Base-by-base conservation (phyloP, 2,329 filamentous ascomycete species). In the Colletotrichum higginsianum region DNA sequence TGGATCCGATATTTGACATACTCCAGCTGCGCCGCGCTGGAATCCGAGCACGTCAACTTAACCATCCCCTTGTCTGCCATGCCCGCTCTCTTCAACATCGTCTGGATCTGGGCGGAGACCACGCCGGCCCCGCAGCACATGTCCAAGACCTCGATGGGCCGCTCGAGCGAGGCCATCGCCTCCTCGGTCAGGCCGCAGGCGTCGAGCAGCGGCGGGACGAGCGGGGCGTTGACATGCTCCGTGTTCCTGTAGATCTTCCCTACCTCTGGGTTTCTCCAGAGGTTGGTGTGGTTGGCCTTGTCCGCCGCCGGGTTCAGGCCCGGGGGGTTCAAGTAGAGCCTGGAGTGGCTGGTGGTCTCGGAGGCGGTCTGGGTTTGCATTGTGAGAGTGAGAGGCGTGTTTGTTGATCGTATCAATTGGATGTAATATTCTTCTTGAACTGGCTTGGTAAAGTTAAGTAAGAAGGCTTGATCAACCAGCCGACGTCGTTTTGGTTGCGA, bases 81-180 rank as follows among this genome's bases (percentile, higher is more conserved):
- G 1, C 44, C 9, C 47, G 61, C 16, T 8, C 23, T 12, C 44
- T 18, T 47, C 47, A 67, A 11, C 44, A 66, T 67, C 40, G 26
- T 46, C n/a, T 67, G 64, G 38, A 67, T 40, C 18, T 26, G n/a
- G 16, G 55, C 40, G 38, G 64, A 67, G 6, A 67, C 64, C 4
- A 67, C 64, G 15, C 56, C 64, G 4, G 64, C 61, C 13, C 64
- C 64, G 64, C 64, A 67, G 40, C 56, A 61, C 64, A 67, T 61
- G 23, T 61, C 56, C 56, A 67, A 46, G 23, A 67, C 56, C 18
- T 50, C 4, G 38, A 67, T 3, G 35, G 47, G 49, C 35, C 35
- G 52, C 38, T 40, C 40, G 16, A 35, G 30, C 8, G 64, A 46
- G 15, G 47, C 38, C 16, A 38, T 12, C 21, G 49, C 47, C 18